Conservation (phyloP, 2,329 filamentous ascomycete species). For the Xylariaceae sp. region DNA sequence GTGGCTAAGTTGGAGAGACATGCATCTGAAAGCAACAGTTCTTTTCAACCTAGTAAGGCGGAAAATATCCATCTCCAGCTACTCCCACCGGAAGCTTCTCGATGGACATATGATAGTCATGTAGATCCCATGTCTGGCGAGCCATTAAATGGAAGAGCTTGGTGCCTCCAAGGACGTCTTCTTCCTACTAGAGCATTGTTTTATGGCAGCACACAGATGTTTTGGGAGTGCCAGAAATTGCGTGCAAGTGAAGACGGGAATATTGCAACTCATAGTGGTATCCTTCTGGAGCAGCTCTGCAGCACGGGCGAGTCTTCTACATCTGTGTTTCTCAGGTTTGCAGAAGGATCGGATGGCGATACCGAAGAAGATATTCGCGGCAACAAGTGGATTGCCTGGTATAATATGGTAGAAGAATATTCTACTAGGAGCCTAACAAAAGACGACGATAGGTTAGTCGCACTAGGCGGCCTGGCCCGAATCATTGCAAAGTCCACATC, state of each 20-base stretch:
- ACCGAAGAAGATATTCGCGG: not conserved
- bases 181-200: constrained; percentile 26
- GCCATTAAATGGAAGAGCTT: constrained; percentile 27
- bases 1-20: not conserved
- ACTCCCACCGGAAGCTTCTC: not conserved
- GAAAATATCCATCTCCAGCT: not conserved
- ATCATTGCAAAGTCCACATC: constrained; percentile 14
- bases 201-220: constrained; percentile 28
- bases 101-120: not conserved
- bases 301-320: constrained; percentile 8
- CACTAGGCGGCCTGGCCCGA: constrained; percentile 37
- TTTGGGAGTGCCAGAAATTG: constrained; percentile 31
- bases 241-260: constrained; percentile 31
- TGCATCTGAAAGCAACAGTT: not conserved
- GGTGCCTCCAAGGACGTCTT: constrained; percentile 33
- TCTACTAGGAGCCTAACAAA: constrained; percentile 32
- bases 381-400: constrained; percentile 28
- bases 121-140: constrained; percentile 5
- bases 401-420: constrained; percentile 33
- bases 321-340: constrained; percentile 19
- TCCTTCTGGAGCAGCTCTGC: constrained; percentile 18
- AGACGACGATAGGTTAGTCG: constrained; percentile 35
- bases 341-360: not conserved
- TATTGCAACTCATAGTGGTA: not conserved
- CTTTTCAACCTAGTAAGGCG: not conserved